Evolutionary conservation across 129 eudicot genomes (phyloP).

Genomic region (Rutidosis leptorrhynchoides): DNA sequence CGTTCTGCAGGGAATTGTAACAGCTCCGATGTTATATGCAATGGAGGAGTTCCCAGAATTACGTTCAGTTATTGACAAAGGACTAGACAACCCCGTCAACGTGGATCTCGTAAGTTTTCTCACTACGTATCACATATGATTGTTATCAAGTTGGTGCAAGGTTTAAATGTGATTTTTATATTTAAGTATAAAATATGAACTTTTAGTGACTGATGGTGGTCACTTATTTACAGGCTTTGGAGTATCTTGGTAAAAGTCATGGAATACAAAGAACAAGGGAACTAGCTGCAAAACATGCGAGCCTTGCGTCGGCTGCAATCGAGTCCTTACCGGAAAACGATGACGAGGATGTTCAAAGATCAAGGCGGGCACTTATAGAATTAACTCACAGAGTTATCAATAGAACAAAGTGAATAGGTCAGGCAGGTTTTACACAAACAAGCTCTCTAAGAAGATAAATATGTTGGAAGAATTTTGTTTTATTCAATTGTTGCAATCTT

Average conservation of each 20-base stretch:
- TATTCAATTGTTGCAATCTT: not conserved
- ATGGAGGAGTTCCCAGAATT: conserved; percentile 93
- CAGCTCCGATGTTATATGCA: conserved; percentile 89
- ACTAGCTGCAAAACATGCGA: conserved; percentile 80
- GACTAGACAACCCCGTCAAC: conserved; percentile 66
- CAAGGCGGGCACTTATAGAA: conserved; percentile 88
- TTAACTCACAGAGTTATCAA: conserved; percentile 74
- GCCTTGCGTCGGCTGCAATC: conserved; percentile 71
- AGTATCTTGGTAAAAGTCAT: conserved; percentile 73
- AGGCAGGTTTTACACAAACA: too few species aligned
- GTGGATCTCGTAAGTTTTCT: conserved; percentile 73
- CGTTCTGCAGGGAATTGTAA: conserved; percentile 66
- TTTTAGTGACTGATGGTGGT: not conserved
- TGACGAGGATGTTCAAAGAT: conserved; percentile 73
- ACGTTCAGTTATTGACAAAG: conserved; percentile 64
- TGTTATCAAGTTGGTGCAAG: too few species aligned
- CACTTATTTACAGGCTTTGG: conserved; percentile 58
- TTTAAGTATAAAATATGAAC: too few species aligned
- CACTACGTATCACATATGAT: too few species aligned
- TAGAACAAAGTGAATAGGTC: conserved; percentile 84
- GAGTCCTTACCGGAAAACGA: conserved; percentile 67
- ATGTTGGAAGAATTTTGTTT: too few species aligned
- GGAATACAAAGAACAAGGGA: conserved; percentile 84
- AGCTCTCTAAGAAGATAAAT: too few species aligned
- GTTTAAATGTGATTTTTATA: too few species aligned